Evolutionary conservation across 306 rosid genomes (phyloP), one percentile per base, ranked within the genome.

Genomic region (Inga laurina): DNA sequence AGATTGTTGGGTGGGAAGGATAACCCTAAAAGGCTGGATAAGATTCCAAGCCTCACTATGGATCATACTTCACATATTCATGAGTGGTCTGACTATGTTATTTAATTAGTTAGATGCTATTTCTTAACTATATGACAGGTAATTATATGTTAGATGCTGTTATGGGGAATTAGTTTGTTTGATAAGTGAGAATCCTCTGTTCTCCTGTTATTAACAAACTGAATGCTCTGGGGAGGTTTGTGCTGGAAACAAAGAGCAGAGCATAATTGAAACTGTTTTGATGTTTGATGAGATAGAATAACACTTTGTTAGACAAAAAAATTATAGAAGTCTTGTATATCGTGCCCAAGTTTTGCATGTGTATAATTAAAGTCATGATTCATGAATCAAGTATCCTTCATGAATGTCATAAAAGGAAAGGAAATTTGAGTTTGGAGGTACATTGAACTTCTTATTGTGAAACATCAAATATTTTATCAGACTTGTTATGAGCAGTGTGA

Each of bases 71-170:
- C 94, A 14, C 61, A 96, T 74, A 86, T 93, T 16, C 18, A 77
- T 37, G 98, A 91, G 41, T 93, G 96, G 88, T 94, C 91, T 86
- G 94, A 96, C 70, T 96, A 96, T 72, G 94, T 90, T 65, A 86
- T 93, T 73, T 95, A 39, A 39, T 5, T 39, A 87, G 84, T 81
- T 11, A 62, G 46, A 1, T 68, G 73, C 14, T 35, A 39, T 8
- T 37, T 0, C 21, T 64, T 19, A 30, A 64, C 34, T 32, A 13
- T 5, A 10, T 24, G 35, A 7, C 32, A 7, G n/a, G 35, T 24
- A 22, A 34, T 9, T 61, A 27, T 52, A 52, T 39, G 8, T 30
- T 27, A 30, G 39, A 65, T 32, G 61, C 27, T 16, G 37, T 56
- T 21, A 4, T 8, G 62, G 62, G 62, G 4, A 19, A 49, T 49